Evolutionary conservation across 2,329 filamentous ascomycete species (phyloP).

Genomic region (Diplodia scrobiculata): DNA sequence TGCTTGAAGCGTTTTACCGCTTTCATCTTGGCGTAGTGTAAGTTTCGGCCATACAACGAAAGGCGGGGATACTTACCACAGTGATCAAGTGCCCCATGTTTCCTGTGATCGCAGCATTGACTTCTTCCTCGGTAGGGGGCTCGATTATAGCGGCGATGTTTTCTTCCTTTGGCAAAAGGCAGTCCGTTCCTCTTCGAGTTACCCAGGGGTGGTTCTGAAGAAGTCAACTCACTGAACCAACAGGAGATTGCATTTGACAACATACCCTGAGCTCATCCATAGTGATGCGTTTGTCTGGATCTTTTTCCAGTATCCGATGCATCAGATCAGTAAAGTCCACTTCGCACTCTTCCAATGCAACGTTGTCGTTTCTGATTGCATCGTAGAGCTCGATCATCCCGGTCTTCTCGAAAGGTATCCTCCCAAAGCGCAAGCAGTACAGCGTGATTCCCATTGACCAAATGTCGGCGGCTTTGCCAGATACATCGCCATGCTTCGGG

Average conservation of each 20-base stretch:
- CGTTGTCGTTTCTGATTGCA: slow-evolving; percentile 73
- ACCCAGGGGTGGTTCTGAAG: slow-evolving; percentile 87
- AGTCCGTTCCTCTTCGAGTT: slow-evolving; percentile 75
- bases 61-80: slow-evolving; percentile 60
- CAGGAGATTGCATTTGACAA: neutral
- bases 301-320: slow-evolving; percentile 73
- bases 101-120: slow-evolving; percentile 85
- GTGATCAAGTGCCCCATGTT: slow-evolving; percentile 85
- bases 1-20: slow-evolving; percentile 87
- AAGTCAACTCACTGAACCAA: neutral
- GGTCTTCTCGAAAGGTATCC: slow-evolving; percentile 78
- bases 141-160: slow-evolving; percentile 82
- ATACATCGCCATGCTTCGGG: slow-evolving; percentile 80
- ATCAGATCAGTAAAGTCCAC: slow-evolving; percentile 75
- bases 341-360: slow-evolving; percentile 64
- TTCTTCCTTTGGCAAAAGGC: slow-evolving; percentile 76
- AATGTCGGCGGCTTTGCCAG: slow-evolving; percentile 86
- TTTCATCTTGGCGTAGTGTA: slow-evolving; percentile 65
- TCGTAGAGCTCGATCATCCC: slow-evolving; percentile 86
- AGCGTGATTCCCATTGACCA: slow-evolving; percentile 98
- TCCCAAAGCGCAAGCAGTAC: slow-evolving; percentile 87
- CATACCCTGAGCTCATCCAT: slow-evolving; percentile 81
- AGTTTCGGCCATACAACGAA: neutral
- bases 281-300: slow-evolving; percentile 77
- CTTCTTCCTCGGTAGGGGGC: slow-evolving; percentile 83